Evolutionary conservation across 2,329 filamentous ascomycete species (phyloP), one percentile per base, ranked within the genome.

Genomic region (Cordyceps fumosorosea): DNA sequence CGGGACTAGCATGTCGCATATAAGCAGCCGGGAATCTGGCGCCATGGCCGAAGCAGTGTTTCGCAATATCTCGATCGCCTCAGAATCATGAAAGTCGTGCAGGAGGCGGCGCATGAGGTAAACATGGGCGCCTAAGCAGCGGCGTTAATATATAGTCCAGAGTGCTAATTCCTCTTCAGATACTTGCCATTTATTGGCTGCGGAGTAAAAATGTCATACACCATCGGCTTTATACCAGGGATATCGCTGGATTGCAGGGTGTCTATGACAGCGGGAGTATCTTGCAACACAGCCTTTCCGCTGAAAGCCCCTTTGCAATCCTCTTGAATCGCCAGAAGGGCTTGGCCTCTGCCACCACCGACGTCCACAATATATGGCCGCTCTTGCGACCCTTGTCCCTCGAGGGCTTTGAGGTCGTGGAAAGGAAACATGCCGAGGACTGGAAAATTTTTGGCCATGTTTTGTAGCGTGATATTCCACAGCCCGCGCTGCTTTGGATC

Each of bases 401-500:
- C 26, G n/a, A 47, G 44, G 18, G 29, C 50, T 20, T 68, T 69
- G 3, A 74, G 64, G 2, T 69, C 67, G 1, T 65, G 62, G 56
- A 73, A 74, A 1, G 71, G 73, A n/a, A 74, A 75, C 73, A 74
- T 75, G 56, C 72, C 73, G 3, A 65, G 47, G 16, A 74, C 69
- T 8, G 73, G 73, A 67, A 74, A 72, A 55, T 55, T 72, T 67
- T 18, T 73, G 71, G 20, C 67, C 52, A 67, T 67, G 44, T 16
- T 34, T n/a, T 70, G 67, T 65, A 75, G 69, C 48, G 68, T 71
- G 20, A 65, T 64, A 56, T 75, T 73, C 73, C 73, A 75, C n/a
- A 73, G 64, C 16, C 68, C 66, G 7, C 72, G 70, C n/a, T 66
- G 66, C 47, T 71, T 69, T 7, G 64, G 65, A 44, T 73, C 66